Conservation (phyloP, 768 basidiomycete species). For the Pleurotus tuber-regium region DNA sequence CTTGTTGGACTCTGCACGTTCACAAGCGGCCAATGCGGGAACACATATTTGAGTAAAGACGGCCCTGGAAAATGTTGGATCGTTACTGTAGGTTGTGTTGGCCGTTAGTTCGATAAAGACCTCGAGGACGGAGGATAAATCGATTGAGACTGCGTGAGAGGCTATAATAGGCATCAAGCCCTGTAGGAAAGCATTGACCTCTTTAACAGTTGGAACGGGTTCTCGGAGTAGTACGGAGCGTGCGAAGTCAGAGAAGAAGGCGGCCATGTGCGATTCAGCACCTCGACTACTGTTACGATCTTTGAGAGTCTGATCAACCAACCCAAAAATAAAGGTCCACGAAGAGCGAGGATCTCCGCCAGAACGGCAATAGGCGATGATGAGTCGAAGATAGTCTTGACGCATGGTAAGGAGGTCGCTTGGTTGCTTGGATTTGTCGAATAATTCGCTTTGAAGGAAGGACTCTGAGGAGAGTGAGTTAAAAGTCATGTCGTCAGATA, state of each 20-base stretch:
- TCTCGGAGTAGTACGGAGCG: slow-evolving; percentile 47
- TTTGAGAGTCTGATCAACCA: slow-evolving; percentile 5
- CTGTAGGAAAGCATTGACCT: slow-evolving; percentile 48
- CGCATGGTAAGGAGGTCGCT: slow-evolving; percentile 60
- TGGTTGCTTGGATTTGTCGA: slow-evolving; percentile 44
- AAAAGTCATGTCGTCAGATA: slow-evolving; percentile 23
- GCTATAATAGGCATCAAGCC: slow-evolving; percentile 57
- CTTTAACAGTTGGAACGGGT: slow-evolving; percentile 41
- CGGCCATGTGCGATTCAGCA: slow-evolving; percentile 30
- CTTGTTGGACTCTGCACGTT: slow-evolving; percentile 40
- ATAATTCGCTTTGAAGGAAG: slow-evolving; percentile 30
- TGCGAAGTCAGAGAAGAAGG: slow-evolving; percentile 54
- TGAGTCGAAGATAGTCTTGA: slow-evolving; percentile 59
- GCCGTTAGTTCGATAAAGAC: slow-evolving; percentile 43
- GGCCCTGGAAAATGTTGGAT: slow-evolving; percentile 46
- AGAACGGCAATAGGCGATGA: slow-evolving; percentile 44
- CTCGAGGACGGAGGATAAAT: slow-evolving; percentile 59
- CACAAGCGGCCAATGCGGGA: slow-evolving; percentile 46
- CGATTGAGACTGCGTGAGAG: slow-evolving; percentile 43
- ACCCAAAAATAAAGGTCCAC: background rate
- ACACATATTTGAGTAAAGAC: slow-evolving; percentile 45
- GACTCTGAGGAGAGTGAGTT: slow-evolving; percentile 22
- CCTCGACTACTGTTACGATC: background rate
- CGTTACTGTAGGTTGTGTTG: slow-evolving; percentile 47
- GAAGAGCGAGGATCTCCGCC: slow-evolving; percentile 35